Base-by-base conservation (phyloP, 306 rosid species). In the Lotus japonicus region DNA sequence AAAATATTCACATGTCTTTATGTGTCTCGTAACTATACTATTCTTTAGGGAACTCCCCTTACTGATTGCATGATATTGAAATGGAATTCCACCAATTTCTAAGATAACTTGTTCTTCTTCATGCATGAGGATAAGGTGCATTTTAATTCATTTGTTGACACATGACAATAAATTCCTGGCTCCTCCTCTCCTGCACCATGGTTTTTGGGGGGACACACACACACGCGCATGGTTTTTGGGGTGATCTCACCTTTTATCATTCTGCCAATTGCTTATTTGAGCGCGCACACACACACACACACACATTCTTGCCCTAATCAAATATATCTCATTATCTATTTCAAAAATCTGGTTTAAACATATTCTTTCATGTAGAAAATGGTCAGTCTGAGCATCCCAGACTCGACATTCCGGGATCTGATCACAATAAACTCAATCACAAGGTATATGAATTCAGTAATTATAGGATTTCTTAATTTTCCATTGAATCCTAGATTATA, bases 351-450 rank as follows among this genome's bases (percentile, higher is more conserved):
- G 19, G 44, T 31, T 56, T 69, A 15, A 16, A 35, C 57, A 11
- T 79, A 31, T 70, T 66, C 15, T 68, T 80, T 54, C 52, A 44
- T 75, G 76, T 73, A 91, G 97, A 67, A 59, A 70, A 67, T 68
- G 83, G 84, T 61, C 85, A 73, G 70, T 79, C 92, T 76, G 81
- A 84, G 58, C 80, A 84, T 74, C 89, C 94, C 21, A 85, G 80
- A 75, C 66, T 75, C 18, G 86, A 69, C 79, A 56, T 88, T 42
- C 94, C 89, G 0, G 70, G 89, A 70, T 46, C 73, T 51, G 86
- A 86, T 46, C 45, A 71, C 70, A 51, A 56, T 36, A 79, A 71
- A 44, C 72, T 55, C 43, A 82, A 77, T 67, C 69, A 58, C 49
- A 83, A 78, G 91, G 97, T 91, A 75, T 81, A 61, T 58, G 68